Evolutionary conservation across 1,139 yeast species (phyloP), one percentile per base, ranked within the genome.

Genomic region (Fermentozyma sake): DNA sequence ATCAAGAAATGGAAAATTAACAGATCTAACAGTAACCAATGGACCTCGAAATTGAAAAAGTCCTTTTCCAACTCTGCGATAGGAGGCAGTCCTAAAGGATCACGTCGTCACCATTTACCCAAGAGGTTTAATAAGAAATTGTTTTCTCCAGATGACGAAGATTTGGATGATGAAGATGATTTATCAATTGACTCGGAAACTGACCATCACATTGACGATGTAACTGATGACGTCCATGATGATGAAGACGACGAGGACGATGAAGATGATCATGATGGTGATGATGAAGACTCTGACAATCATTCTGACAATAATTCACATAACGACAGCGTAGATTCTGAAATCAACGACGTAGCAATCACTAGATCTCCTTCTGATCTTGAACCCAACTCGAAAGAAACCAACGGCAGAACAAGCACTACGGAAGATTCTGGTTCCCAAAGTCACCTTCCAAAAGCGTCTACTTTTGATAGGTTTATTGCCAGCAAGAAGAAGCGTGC

Each of bases 41-140:
- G 42, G 42, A 25, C 37, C 4, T 19, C 23, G 12, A 38, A 36
- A 16, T 31, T 35, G 19, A 37, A 29, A 17, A 44, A 39, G 50
- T 38, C 53, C 4, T 46, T 52, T 29, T 51, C 55, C 16, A 53
- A 47, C 34, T 35, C 41, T 31, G 37, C n/a, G n/a, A 16, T 16
- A 16, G 6, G 23, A 8, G 6, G 14, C 14, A 20, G 23, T 12
- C n/a, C n/a, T n/a, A n/a, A n/a, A n/a, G n/a, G n/a, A n/a, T n/a
- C n/a, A n/a, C n/a, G n/a, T n/a, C n/a, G n/a, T n/a, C n/a, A n/a
- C n/a, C n/a, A n/a, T n/a, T n/a, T n/a, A 11, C 23, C 12, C 6
- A 6, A 19, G 21, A 19, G 6, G 14, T 5, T 5, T 8, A 10
- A 11, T 5, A 5, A 6, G 14, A 7, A 6, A n/a, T 5, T 13